These are phyloP conservation scores for Barnettozyma wickerhamii DNA, from an alignment of 805 yeast species.

Conservation along the genomic window DNA sequence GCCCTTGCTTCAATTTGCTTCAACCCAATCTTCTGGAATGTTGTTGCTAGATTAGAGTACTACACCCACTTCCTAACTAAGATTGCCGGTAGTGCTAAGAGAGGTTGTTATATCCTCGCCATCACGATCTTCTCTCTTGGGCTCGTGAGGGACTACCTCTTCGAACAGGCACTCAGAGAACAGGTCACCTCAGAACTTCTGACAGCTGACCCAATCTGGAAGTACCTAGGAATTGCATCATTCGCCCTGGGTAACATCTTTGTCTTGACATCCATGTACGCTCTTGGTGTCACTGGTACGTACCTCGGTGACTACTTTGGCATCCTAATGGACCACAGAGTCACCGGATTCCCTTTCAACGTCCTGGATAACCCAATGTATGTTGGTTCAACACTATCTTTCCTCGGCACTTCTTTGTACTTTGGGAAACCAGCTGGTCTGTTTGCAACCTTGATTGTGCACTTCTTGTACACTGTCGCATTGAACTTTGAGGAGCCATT, in stretches of 20 bases:
- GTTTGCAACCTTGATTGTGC: slow-evolving; percentile 65
- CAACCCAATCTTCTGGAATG: slow-evolving; percentile 95
- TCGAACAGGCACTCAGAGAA: slow-evolving; percentile 61
- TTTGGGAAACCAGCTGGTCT: slow-evolving; percentile 90
- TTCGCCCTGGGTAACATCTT: slow-evolving; percentile 75
- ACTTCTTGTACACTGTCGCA: slow-evolving; percentile 79
- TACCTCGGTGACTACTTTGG: slow-evolving; percentile 97
- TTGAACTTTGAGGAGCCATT: slow-evolving; percentile 92
- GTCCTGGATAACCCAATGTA: slow-evolving; percentile 95
- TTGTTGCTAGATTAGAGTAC: slow-evolving; percentile 83
- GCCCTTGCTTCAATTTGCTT: slow-evolving; percentile 71
- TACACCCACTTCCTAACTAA: slow-evolving; percentile 73
- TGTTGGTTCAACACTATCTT: slow-evolving; percentile 84
- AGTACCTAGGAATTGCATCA: slow-evolving; percentile 46
- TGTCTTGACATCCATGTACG: slow-evolving; percentile 84
- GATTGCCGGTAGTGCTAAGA: slow-evolving; percentile 57
- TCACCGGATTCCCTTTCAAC: slow-evolving; percentile 90
- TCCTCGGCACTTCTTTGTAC: slow-evolving; percentile 86
- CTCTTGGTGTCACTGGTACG: slow-evolving; percentile 92
- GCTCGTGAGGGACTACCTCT: slow-evolving; percentile 69
- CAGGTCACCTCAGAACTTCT: slow-evolving; percentile 67
- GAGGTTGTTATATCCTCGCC: slow-evolving; percentile 86
- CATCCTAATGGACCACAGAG: slow-evolving; percentile 85
- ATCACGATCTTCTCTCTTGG: slow-evolving; percentile 82
- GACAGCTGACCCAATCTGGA: slow-evolving; percentile 33